These are phyloP conservation scores for Plantago major DNA, from an alignment of 257 asterid genomes.

Conservation along the genomic window DNA sequence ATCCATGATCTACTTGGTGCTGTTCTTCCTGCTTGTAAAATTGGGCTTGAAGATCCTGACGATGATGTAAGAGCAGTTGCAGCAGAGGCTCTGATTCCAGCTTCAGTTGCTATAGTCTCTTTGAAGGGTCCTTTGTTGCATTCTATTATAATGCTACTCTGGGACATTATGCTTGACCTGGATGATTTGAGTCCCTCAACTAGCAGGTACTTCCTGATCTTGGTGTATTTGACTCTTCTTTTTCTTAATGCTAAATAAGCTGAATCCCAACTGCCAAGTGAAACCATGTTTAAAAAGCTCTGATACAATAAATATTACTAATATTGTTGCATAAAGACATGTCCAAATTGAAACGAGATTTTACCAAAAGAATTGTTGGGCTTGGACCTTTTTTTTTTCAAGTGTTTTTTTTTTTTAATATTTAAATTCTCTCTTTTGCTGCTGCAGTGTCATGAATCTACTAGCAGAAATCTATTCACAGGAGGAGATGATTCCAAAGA, in stretches of 20 bases:
- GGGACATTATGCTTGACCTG: constrained; percentile 98
- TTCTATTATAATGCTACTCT: constrained; percentile 83
- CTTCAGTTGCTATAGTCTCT: constrained; percentile 82
- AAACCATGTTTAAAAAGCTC: too few species aligned
- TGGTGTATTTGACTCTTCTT: not conserved
- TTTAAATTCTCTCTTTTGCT: constrained; percentile 16
- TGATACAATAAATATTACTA: too few species aligned
- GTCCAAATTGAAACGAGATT: too few species aligned
- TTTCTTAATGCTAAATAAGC: constrained; percentile 1
- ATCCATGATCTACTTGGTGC: constrained; percentile 66
- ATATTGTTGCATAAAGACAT: too few species aligned
- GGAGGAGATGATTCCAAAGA: constrained; percentile 86
- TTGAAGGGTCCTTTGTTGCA: constrained; percentile 69
- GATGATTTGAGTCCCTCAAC: constrained; percentile 99
- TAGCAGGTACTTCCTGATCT: constrained; percentile 64
- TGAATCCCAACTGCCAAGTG: too few species aligned
- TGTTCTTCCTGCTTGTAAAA: constrained; percentile 91
- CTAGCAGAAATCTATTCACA: constrained; percentile 98
- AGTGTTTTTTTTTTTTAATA: constrained; percentile 23
- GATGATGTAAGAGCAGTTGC: constrained; percentile 99
- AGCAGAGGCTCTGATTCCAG: constrained; percentile 91
- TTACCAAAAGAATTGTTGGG: too few species aligned
- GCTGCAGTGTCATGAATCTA: constrained; percentile 96
- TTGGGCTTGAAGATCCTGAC: constrained; percentile 99
- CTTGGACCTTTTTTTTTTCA: not conserved